A percentile compares a stretch with the other conserved stretches of the same genome.
These are phyloP conservation scores for Cryptococcus sp. DNA, from an alignment of 1,284 basidiomycete species.

Conservation along the genomic window DNA sequence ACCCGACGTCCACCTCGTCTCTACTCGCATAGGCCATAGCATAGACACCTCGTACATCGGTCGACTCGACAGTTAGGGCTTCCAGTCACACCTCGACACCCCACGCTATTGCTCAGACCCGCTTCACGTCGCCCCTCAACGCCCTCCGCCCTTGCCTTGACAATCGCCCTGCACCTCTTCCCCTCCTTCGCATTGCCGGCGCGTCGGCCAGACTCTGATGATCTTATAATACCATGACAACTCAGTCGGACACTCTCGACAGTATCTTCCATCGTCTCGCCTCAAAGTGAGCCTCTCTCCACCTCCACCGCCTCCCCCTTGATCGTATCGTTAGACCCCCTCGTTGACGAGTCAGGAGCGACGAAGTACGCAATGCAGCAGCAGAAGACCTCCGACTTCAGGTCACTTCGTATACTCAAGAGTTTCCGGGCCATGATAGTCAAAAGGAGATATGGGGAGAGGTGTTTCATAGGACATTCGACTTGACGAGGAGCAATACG, in stretches of 20 bases:
- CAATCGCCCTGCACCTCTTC: too few species aligned
- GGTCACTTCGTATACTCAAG: slow-evolving; percentile 38
- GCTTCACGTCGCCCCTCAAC: too few species aligned
- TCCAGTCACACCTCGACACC: too few species aligned
- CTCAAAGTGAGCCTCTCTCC: slow-evolving; percentile 23
- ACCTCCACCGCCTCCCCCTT: not conserved
- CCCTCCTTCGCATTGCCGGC: not conserved
- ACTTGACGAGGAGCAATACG: slow-evolving; percentile 49
- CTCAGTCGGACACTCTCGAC: slow-evolving; percentile 40
- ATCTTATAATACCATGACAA: slow-evolving; percentile 23
- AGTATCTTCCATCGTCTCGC: slow-evolving; percentile 38
- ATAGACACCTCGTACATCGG: too few species aligned
- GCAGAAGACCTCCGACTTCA: slow-evolving; percentile 31
- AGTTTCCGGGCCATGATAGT: slow-evolving; percentile 43
- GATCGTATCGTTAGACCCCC: not conserved
- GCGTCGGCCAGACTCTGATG: not conserved
- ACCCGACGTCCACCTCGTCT: too few species aligned
- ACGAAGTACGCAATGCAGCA: slow-evolving; percentile 25
- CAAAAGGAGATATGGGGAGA: slow-evolving; percentile 46
- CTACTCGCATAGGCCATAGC: too few species aligned
- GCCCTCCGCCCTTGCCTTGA: too few species aligned
- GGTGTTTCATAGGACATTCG: slow-evolving; percentile 49
- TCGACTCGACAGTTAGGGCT: too few species aligned
- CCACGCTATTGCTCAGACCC: too few species aligned
- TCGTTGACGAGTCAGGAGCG: slow-evolving; percentile 10